phyloP scores from a whole-genome alignment of 371 early-diverging fungal species.

The Chytridium lagenaria region DNA sequence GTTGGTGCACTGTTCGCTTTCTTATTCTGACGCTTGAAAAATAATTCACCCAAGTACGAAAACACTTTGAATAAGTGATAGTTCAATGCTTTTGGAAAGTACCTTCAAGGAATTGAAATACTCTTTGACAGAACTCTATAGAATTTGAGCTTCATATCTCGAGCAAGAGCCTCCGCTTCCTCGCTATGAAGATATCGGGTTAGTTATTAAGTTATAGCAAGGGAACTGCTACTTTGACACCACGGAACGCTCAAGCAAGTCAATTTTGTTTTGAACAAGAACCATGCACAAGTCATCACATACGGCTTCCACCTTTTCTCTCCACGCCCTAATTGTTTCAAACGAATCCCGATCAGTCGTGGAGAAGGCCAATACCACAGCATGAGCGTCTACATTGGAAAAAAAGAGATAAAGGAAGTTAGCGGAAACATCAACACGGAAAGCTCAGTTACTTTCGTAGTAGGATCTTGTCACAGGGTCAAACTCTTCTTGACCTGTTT shows the following conservation, averaged over 20 bases:
- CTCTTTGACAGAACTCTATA: slow-evolving; percentile 39
- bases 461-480: slow-evolving; percentile 32
- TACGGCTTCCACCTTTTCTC: slow-evolving; percentile 25
- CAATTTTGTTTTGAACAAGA: slow-evolving; percentile 42
- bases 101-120: slow-evolving; percentile 31
- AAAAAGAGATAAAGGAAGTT: too few relatives aligned
- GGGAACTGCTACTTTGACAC: slow-evolving; percentile 22
- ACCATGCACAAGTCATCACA: slow-evolving; percentile 25
- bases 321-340: slow-evolving; percentile 34
- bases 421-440: not conserved
- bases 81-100: too few relatives aligned
- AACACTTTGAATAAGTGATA: too few relatives aligned
- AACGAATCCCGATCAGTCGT: slow-evolving; percentile 36
- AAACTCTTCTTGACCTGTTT: slow-evolving; percentile 42
- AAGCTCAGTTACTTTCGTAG: slow-evolving; percentile 36
- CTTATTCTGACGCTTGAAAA: slow-evolving; percentile 23
- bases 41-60: slow-evolving; percentile 20
- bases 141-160: slow-evolving; percentile 27
- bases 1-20: not conserved
- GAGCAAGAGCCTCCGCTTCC: slow-evolving; percentile 36
- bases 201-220: not conserved
- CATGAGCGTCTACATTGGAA: slow-evolving; percentile 35
- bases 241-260: slow-evolving; percentile 14
- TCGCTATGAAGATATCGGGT: slow-evolving; percentile 15
- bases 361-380: slow-evolving; percentile 37